Evolutionary conservation across 1,284 basidiomycete species (phyloP), one percentile per base, ranked within the genome.

Genomic region (Melampsora americana): DNA sequence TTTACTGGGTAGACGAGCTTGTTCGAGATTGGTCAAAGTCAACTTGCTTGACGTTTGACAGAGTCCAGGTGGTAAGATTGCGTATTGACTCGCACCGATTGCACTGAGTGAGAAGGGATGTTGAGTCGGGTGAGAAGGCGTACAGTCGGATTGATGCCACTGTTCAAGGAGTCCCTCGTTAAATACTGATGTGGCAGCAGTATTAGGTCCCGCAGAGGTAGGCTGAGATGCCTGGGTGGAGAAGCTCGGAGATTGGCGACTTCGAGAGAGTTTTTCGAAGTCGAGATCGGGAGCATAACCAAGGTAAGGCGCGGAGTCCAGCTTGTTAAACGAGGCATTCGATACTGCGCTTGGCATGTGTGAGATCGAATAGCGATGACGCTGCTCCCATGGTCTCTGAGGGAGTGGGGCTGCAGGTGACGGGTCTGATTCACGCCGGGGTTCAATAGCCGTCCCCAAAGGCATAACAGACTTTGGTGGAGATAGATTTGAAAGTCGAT

Each of bases 351-450:
- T 26, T 0, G 73, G 66, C 39, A 68, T 68, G 28, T 44, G 32
- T 5, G 56, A 23, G 18, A 75, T 46, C 26, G 73, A 75, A 44
- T 50, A 68, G 32, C 66, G 73, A 14, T 67, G 73, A 6, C 50
- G 73, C 23, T 66, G 53, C 32, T 68, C 59, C 73, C 73, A 60
- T 48, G 65, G 73, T 59, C 73, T 53, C 53, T 75, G 65, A 20
- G 73, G 64, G 48, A 68, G 12, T 39, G 73, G 73, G 23, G 73
- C 73, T 20, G 59, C 66, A 26, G 65, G 73, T 12, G 23, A 61
- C 28, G 73, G 73, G 35, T 75, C 73, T 16, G 73, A 75, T 26
- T 67, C 73, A 18, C 66, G 65, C 7, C 73, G 48, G 12, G 44
- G 53, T 18, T 74, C 71, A 23, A 23, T 7, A 18, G 42, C 30